Conservation (phyloP, 2,329 filamentous ascomycete genomes). For the Fusarium odoratissimum region DNA sequence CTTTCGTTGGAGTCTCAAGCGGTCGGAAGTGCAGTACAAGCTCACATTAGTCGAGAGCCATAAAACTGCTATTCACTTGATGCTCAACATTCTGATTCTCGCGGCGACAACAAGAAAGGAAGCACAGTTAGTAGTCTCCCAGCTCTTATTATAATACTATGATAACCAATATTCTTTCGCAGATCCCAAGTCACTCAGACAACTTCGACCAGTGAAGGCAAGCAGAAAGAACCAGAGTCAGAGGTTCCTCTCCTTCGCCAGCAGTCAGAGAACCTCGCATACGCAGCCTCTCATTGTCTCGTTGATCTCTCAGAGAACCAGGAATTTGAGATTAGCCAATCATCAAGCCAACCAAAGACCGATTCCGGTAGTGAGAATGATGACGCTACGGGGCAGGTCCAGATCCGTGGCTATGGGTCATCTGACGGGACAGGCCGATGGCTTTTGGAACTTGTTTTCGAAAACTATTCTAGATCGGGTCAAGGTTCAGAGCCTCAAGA, state of each 20-base stretch:
- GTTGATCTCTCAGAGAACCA: neutral
- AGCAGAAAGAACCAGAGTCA: neutral
- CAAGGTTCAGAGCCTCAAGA: no score
- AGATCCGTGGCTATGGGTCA: rapidly evolving
- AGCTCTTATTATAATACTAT: rapidly evolving
- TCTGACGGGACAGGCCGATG: neutral
- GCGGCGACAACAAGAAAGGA: neutral
- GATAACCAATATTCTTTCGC: rapidly evolving
- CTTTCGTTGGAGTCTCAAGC: neutral
- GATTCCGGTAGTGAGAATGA: neutral
- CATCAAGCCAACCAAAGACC: rapidly evolving
- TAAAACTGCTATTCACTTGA: neutral
- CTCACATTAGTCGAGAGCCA: neutral
- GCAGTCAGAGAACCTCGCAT: neutral
- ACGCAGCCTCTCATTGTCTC: neutral
- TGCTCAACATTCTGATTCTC: neutral
- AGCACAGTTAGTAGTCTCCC: neutral
- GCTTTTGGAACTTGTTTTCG: neutral
- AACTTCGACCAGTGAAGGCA: rapidly evolving
- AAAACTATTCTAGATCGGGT: neutral
- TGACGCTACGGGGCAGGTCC: rapidly evolving
- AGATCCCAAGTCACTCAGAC: neutral
- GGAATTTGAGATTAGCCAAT: rapidly evolving
- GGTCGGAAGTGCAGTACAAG: neutral
- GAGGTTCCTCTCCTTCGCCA: neutral